Base-by-base conservation (phyloP, 305 asterid genomes). In the Lippia alba region DNA sequence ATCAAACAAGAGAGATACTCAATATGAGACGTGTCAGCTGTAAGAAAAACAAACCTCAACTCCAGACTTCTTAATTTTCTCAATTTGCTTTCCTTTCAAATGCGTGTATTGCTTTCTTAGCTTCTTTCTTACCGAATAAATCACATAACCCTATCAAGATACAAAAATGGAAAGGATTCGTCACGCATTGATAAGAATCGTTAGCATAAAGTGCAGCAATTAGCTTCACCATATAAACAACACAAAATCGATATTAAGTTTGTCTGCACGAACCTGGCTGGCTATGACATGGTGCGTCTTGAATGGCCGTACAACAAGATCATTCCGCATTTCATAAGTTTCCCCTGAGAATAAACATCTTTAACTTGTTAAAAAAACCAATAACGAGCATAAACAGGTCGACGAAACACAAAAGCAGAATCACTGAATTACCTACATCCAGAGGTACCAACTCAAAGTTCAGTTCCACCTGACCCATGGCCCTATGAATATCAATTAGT, bases 251-350 rank as follows among this genome's bases (percentile, higher is more conserved):
- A 60, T 74, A n/a, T 55, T 14, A 17, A 12, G 57, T 34, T 36
- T 12, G 19, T 36, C 44, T 20, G 74, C 54, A 71, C 69, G 24
- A 70, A 90, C 99, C 97, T 94, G 99, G 82, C 98, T 91, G 64
- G 89, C 49, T 71, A 94, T 90, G 34, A 91, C 99, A 79, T 91
- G 97, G 85, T 82, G 89, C 20, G 99, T 94, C 76, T 64, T 88
- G 80, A 94, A 87, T 67, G 99, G 92, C 39, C 96, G 88, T 34
- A 92, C 97, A 49, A 91, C 92, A 77, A 94, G 87, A 80, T 94
- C 97, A 71, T 90, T 91, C 87, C 98, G 89, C 96, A 94, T 18
- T 81, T 91, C 98, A 85, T 90, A 94, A 60, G 98, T 91, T 78
- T 94, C 99, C 77, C 99, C 98, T 94, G 87, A 66, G 51, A 11